Base-by-base conservation (phyloP, 2,329 filamentous ascomycete species). In the Epichloe sp. region DNA sequence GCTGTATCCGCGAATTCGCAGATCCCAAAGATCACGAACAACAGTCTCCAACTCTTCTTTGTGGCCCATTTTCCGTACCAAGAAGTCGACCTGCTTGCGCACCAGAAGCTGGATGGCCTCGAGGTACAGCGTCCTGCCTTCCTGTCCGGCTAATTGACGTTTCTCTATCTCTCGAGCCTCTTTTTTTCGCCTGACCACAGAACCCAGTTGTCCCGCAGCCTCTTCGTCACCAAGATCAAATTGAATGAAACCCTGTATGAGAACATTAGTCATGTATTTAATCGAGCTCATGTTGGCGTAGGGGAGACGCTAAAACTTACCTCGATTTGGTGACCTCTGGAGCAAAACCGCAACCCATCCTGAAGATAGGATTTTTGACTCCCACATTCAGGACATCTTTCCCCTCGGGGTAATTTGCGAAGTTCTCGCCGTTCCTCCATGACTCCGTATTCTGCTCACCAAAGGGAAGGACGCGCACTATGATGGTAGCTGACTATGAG, bases 51-150 rank as follows among this genome's bases (percentile, higher is more conserved):
- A 73, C 59, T 95, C 85, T 4, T 72, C 65, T 1, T 84, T 82
- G 46, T 93, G 75, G 0, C 78, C 77, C 62, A 82, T 82, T 5
- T 75, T 71, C 21, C 78, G 70, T 14, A 95, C 71, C 34, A 97
- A 72, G 74, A 84, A 90, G 61, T 79, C 69, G 15, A 88, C 70
- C 70, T 97, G 91, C 62, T 85, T 87, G 63, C 89, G 82, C 31
- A 98, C 71, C 46, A 97, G 77, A 35, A 95, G 72, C 66, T 97
- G 91, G 53, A 94, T 78, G 56, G 81, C 85, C 63, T 95, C 85
- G 37, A 97, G 73, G 63, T 87, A 96, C 23, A 96, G 77, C 55
- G 85, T 80, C 56, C 82, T 80, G 14, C 85, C 91, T 49, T 80
- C 76, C 45, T 78, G 72, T 42, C 90, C 90, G 5, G 65, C 65